Evolutionary conservation across 1,284 basidiomycete genomes (phyloP).

Genomic region (Cutaneotrichosporon daszewskae): DNA sequence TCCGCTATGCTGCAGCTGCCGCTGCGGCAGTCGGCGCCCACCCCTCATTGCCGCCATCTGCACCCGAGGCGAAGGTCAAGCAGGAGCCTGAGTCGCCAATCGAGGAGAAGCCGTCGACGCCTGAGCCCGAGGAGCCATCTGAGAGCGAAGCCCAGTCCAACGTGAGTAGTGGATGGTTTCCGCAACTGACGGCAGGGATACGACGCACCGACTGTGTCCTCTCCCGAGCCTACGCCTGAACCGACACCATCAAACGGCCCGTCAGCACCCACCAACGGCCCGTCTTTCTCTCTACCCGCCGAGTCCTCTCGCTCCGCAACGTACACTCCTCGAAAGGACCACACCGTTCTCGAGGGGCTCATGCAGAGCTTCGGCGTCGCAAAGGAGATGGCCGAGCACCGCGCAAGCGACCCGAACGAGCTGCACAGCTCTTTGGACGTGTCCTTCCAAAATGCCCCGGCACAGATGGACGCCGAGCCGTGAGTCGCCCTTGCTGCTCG

Average conservation of each 20-base stretch:
- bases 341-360: conserved; percentile 74
- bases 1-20: conserved; percentile 85
- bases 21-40: conserved; percentile 64
- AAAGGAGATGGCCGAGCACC: conserved; percentile 59
- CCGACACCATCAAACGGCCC: too few relatives aligned
- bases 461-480: conserved; percentile 93
- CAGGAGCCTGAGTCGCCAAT: conserved; percentile 4
- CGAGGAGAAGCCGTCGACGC: conserved; percentile 15
- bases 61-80: conserved; percentile 29
- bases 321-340: conserved; percentile 45
- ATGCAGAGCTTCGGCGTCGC: conserved; percentile 92
- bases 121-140: conserved; percentile 4
- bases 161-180: not conserved
- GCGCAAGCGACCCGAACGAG: conserved; percentile 78
- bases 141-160: not conserved
- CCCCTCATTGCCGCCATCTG: conserved; percentile 53
- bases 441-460: conserved; percentile 79
- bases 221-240: too few relatives aligned
- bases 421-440: conserved; percentile 89
- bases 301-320: conserved; percentile 54
- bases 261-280: too few relatives aligned
- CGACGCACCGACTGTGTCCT: too few relatives aligned
- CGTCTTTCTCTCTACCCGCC: too few relatives aligned
- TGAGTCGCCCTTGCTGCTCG: conserved; percentile 49
- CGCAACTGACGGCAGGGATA: not conserved